Evolutionary conservation across 1,139 yeast genomes (phyloP).

Genomic region (Kurtzmaniella quercitrusa): DNA sequence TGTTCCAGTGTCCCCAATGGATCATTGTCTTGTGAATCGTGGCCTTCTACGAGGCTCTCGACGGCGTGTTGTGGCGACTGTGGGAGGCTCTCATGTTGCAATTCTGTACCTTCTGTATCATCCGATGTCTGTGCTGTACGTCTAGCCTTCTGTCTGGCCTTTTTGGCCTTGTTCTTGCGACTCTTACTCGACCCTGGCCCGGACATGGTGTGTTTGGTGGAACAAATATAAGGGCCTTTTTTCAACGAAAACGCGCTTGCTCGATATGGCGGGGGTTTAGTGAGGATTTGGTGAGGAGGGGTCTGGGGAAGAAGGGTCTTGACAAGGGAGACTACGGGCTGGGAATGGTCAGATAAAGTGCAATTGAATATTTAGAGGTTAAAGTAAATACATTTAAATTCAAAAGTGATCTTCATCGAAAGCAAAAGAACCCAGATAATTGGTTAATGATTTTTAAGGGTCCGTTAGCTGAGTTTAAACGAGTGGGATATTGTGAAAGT

Average conservation of each 20-base stretch:
- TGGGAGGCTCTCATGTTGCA: neutral
- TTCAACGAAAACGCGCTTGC: neutral
- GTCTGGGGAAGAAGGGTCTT: no score
- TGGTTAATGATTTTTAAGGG: no score
- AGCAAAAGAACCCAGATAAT: no score
- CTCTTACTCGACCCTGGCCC: slow-evolving; percentile 1
- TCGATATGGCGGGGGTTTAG: no score
- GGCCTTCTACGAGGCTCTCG: neutral
- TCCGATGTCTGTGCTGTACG: slow-evolving; percentile 1
- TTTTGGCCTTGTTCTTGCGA: slow-evolving; percentile 8
- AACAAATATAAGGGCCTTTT: neutral
- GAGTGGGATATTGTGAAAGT: no score
- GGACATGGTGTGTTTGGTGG: neutral
- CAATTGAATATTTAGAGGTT: no score
- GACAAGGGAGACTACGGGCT: no score
- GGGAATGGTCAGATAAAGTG: no score
- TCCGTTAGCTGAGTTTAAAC: no score
- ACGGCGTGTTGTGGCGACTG: slow-evolving; percentile 2
- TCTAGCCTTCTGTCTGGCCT: slow-evolving; percentile 7
- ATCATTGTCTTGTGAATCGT: neutral
- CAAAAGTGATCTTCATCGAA: no score
- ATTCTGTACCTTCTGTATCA: neutral
- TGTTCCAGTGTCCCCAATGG: neutral
- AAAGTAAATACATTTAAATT: no score
- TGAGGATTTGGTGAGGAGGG: no score